Evolutionary conservation across 305 asterid genomes (phyloP), one percentile per base, ranked within the genome.

Genomic region (Fraxinus dipetala): DNA sequence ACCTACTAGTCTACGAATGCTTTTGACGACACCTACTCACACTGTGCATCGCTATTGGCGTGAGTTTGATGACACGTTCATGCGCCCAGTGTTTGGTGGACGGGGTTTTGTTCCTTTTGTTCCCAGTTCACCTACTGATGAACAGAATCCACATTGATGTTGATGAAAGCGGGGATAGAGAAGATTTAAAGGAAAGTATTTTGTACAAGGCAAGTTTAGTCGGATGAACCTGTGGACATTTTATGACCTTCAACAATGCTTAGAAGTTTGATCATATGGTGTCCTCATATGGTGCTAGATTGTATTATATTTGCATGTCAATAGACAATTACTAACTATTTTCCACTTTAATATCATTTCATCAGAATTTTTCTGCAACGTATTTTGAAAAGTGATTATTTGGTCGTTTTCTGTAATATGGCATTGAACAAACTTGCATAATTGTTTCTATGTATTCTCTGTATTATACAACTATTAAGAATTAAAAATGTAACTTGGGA

Each of bases 21-120:
- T 87, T 48, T 69, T 87, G 74, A 79, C 84, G 0, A 81, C 90
- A 7, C 89, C 90, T 26, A 79, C 84, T 35, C 82, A 83, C 79
- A 85, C 83, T 6, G 90, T 87, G 67, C 89, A 87, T 63, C 78
- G 75, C 13, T 77, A 85, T 61, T 87, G 86, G 90, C 87, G 90
- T 14, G 85, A 75, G 83, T 87, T 87, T 63, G 90, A 87, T 8
- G 87, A 87, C 82, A 2, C 85, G 1, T 87, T 84, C 74, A 87
- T 87, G 90, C 90, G 87, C 5, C 90, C 90, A 1, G 69, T 87
- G 75, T 87, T 87, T 70, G 90, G 90, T 45, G 90, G 90, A 2
- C 86, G 90, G 72, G 90, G 89, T 1, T 87, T 87, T 35, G 86
- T 85, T 31, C 89, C 88, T 26, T 67, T 83, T 72, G 78, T 79